phyloP scores from a whole-genome alignment of 805 yeast species.

The Kodamaea lidongshanica region DNA sequence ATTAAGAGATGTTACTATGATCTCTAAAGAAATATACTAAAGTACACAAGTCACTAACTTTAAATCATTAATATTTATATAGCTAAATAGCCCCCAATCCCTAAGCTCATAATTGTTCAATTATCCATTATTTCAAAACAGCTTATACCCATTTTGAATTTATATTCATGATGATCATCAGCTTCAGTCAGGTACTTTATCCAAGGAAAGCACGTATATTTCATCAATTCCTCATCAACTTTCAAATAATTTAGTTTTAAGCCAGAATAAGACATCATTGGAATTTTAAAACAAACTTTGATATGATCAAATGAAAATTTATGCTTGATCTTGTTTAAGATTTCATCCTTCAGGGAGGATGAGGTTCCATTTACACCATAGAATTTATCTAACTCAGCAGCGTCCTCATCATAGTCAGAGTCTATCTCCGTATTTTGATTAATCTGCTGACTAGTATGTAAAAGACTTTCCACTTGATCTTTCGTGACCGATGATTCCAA shows the following conservation, averaged over 20 bases:
- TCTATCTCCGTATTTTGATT: constrained; percentile 5
- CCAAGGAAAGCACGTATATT: constrained; percentile 75
- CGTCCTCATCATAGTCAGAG: constrained; percentile 10
- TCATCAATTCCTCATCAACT: constrained; percentile 55
- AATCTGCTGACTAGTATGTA: constrained; percentile 12
- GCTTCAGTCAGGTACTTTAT: constrained; percentile 45
- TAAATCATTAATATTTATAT: too few relatives aligned
- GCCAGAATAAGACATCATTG: constrained; percentile 58
- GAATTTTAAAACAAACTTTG: constrained; percentile 27
- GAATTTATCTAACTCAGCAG: constrained; percentile 17
- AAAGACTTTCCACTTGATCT: constrained; percentile 1
- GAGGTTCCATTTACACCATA: constrained; percentile 34
- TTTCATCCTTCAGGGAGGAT: constrained; percentile 21
- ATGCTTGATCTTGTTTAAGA: constrained; percentile 11
- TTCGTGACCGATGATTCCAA: constrained; percentile 19
- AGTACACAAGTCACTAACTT: background rate
- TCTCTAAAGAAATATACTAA: too few relatives aligned
- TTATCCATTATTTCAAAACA: constrained; percentile 16
- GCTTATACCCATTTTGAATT: constrained; percentile 19
- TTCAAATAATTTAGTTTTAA: constrained; percentile 60
- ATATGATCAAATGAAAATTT: constrained; percentile 18
- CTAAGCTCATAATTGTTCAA: too few relatives aligned
- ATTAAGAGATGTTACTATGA: too few relatives aligned
- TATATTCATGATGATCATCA: constrained; percentile 11
- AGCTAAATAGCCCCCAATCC: too few relatives aligned